A percentile compares a stretch with the other conserved stretches of the same genome.
Conservation (phyloP, 179 eudicot species). For the Silene vulgaris region DNA sequence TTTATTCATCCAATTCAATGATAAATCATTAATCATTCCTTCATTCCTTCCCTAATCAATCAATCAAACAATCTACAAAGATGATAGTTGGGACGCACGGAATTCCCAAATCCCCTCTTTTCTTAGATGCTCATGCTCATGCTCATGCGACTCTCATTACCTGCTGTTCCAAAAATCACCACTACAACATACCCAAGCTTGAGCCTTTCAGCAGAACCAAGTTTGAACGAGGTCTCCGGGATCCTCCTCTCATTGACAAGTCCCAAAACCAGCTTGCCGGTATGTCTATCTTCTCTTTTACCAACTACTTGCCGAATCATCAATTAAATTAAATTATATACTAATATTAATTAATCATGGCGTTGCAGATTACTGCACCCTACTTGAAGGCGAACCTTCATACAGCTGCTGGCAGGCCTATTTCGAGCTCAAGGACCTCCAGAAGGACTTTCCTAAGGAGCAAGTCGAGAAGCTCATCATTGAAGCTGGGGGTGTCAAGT, state of each 20-base stretch:
- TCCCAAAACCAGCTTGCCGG: conserved; percentile 64
- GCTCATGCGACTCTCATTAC: no score
- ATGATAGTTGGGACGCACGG: no score
- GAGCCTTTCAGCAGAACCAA: conserved; percentile 69
- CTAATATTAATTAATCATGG: background rate
- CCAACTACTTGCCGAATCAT: background rate
- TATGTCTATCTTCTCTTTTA: background rate
- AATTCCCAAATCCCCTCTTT: no score
- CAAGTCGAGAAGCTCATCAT: conserved; percentile 70
- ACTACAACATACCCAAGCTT: conserved; percentile 51
- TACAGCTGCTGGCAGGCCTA: conserved; percentile 85
- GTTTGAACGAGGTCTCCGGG: conserved; percentile 49
- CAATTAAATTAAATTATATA: background rate
- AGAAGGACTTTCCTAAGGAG: conserved; percentile 55
- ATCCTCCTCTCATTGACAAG: conserved; percentile 73
- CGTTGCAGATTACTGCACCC: conserved; percentile 63
- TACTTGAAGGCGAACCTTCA: conserved; percentile 70
- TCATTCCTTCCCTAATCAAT: no score
- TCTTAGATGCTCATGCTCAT: no score
- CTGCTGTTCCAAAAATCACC: conserved; percentile 31
- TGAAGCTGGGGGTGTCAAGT: conserved; percentile 61
- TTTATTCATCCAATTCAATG: no score
- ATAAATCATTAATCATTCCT: no score
- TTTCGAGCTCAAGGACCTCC: conserved; percentile 76
- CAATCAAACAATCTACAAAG: no score